Evolutionary conservation across 2,329 filamentous ascomycete genomes (phyloP).

Genomic region (Phialophora chinensis): DNA sequence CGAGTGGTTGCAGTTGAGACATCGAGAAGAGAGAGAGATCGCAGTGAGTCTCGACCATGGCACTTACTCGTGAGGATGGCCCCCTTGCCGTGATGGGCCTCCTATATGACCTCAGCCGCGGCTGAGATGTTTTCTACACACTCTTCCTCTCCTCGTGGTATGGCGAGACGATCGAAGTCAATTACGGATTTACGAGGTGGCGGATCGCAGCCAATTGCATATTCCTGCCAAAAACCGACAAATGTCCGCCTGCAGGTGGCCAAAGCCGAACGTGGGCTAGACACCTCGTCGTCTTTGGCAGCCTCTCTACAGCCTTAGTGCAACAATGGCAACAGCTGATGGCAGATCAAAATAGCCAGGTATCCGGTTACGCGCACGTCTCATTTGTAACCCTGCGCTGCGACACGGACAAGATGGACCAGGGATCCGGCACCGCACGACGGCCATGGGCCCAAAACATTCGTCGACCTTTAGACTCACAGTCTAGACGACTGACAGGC

Average conservation of each 20-base stretch:
- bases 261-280: not conserved
- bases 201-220: not conserved
- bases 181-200: too few relatives aligned
- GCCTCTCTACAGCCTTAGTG: not conserved
- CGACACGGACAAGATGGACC: not conserved
- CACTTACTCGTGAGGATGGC: not conserved
- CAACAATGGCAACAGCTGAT: not conserved
- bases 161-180: too few relatives aligned
- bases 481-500: not conserved
- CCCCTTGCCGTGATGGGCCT: not conserved
- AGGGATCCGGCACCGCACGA: not conserved
- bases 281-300: not conserved
- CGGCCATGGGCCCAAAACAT: not conserved
- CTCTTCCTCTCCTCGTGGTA: too few relatives aligned
- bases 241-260: not conserved
- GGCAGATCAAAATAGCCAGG: not conserved
- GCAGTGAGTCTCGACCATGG: not conserved
- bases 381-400: not conserved
- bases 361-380: too few relatives aligned
- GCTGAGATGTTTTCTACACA: not conserved
- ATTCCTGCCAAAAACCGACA: too few relatives aligned
- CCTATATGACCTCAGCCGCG: not conserved
- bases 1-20: not conserved
- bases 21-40: not conserved
- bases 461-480: not conserved